These are phyloP conservation scores for Spencermartinsiella ligniputridi DNA, from an alignment of 1,139 yeast genomes.

Conservation along the genomic window DNA sequence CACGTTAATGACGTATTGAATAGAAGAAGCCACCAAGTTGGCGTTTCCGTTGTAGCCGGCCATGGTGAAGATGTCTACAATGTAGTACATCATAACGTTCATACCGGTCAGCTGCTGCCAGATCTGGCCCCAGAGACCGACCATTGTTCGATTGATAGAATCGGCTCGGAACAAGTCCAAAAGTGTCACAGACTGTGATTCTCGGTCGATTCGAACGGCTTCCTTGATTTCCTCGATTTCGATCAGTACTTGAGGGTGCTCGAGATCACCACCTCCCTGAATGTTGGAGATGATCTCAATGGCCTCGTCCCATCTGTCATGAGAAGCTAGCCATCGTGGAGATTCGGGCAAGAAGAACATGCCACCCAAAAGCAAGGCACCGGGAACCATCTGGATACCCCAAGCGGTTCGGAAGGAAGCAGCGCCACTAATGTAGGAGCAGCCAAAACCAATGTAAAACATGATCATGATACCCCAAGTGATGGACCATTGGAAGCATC, in stretches of 20 bases:
- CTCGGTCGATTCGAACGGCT: conserved; percentile 29
- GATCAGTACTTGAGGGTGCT: conserved; percentile 50
- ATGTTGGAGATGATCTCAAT: conserved; percentile 47
- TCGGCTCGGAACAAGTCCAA: conserved; percentile 46
- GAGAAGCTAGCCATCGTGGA: conserved; percentile 67
- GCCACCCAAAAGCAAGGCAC: conserved; percentile 46
- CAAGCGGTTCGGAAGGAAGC: conserved; percentile 65
- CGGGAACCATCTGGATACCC: conserved; percentile 66
- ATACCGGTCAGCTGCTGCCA: conserved; percentile 74
- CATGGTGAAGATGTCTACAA: conserved; percentile 37
- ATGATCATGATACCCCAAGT: conserved; percentile 61
- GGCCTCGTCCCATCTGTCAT: conserved; percentile 64
- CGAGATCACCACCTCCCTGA: conserved; percentile 50
- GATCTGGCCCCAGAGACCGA: conserved; percentile 57
- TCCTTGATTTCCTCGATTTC: conserved; percentile 61
- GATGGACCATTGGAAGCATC: conserved; percentile 62
- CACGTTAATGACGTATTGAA: conserved; percentile 49
- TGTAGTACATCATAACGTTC: conserved; percentile 55
- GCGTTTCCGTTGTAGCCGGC: conserved; percentile 35
- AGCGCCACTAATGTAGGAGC: conserved; percentile 45
- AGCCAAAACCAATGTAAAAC: conserved; percentile 61
- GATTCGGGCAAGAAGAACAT: conserved; percentile 60
- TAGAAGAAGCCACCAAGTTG: conserved; percentile 47
- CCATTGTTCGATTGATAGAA: conserved; percentile 46
- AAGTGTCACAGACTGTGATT: conserved; percentile 30